These are phyloP conservation scores for Geotrichum aggregatum DNA, from an alignment of 1,139 yeast species.

Conservation along the genomic window DNA sequence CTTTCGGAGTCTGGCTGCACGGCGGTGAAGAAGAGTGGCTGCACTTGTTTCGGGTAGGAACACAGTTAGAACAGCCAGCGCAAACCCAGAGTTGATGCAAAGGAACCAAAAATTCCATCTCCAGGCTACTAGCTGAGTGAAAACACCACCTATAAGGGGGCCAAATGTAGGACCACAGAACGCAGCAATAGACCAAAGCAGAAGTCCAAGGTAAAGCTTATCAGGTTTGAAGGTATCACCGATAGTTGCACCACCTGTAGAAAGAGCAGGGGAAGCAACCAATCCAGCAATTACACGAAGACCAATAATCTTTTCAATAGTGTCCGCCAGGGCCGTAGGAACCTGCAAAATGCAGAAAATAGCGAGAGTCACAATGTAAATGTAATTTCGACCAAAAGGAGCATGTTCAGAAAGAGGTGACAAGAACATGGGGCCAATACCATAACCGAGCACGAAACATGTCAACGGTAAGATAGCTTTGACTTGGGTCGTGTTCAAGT, in stretches of 20 bases:
- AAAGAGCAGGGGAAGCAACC: conserved; percentile 77
- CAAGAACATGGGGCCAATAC: conserved; percentile 52
- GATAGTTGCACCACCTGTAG: conserved; percentile 83
- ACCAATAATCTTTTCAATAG: conserved; percentile 50
- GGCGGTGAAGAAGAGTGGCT: conserved; percentile 45
- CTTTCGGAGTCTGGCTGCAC: conserved; percentile 47
- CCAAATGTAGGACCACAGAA: conserved; percentile 62
- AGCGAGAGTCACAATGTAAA: conserved; percentile 52
- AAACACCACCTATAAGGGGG: conserved; percentile 63
- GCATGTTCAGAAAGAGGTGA: conserved; percentile 55
- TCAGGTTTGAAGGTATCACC: conserved; percentile 47
- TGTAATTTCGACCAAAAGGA: conserved; percentile 50
- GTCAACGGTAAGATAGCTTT: conserved; percentile 51
- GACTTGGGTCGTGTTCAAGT: conserved; percentile 45
- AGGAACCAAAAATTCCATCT: conserved; percentile 47
- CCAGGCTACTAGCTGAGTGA: conserved; percentile 37
- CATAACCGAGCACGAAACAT: conserved; percentile 55
- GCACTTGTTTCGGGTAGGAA: conserved; percentile 52
- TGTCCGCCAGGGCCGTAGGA: conserved; percentile 46
- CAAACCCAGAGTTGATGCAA: conserved; percentile 41
- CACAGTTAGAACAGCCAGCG: conserved; percentile 38
- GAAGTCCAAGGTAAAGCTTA: conserved; percentile 41
- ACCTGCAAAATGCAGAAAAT: conserved; percentile 55
- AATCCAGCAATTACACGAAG: conserved; percentile 76
- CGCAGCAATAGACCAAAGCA: conserved; percentile 50